Conservation (phyloP, 2,329 filamentous ascomycete genomes). For the Lecanoromycetidae sp. region DNA sequence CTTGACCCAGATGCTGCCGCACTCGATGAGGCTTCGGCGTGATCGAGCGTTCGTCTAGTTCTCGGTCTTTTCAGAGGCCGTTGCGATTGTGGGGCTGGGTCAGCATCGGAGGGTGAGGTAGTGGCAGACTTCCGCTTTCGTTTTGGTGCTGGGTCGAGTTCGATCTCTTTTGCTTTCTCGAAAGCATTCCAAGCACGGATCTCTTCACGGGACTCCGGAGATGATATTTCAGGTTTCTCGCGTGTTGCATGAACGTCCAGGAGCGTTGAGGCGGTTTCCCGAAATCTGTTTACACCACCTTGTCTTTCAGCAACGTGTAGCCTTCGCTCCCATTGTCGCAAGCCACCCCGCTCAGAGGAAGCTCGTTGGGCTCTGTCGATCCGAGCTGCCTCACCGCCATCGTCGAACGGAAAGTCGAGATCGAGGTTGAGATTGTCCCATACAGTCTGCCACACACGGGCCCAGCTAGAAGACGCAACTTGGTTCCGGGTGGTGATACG, state of each 20-base stretch:
- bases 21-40: slow-evolving; percentile 33
- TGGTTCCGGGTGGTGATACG: slow-evolving; percentile 30
- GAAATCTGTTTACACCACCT: slow-evolving; percentile 62
- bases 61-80: slow-evolving; percentile 79
- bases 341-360: slow-evolving; percentile 44
- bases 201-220: slow-evolving; percentile 67
- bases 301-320: slow-evolving; percentile 70
- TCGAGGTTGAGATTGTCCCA: slow-evolving; percentile 69
- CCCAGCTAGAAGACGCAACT: slow-evolving; percentile 47
- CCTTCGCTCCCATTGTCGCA: slow-evolving; percentile 68
- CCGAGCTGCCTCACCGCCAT: slow-evolving; percentile 51
- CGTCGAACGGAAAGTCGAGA: slow-evolving; percentile 73
- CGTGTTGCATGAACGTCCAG: slow-evolving; percentile 39
- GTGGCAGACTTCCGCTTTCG: slow-evolving; percentile 70
- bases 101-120: slow-evolving; percentile 55
- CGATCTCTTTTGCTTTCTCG: slow-evolving; percentile 65
- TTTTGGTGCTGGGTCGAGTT: slow-evolving; percentile 40
- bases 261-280: slow-evolving; percentile 52
- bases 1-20: slow-evolving; percentile 26
- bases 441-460: slow-evolving; percentile 78
- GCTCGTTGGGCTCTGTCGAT: slow-evolving; percentile 40
- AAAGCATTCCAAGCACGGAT: slow-evolving; percentile 80
- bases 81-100: slow-evolving; percentile 52
- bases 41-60: slow-evolving; percentile 54
- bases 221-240: slow-evolving; percentile 34